Percentiles rank a stretch among this genome's conserved stretches.
These are phyloP conservation scores for Schrenkiella parvula DNA, from an alignment of 345 rosid species.

Conservation along the genomic window DNA sequence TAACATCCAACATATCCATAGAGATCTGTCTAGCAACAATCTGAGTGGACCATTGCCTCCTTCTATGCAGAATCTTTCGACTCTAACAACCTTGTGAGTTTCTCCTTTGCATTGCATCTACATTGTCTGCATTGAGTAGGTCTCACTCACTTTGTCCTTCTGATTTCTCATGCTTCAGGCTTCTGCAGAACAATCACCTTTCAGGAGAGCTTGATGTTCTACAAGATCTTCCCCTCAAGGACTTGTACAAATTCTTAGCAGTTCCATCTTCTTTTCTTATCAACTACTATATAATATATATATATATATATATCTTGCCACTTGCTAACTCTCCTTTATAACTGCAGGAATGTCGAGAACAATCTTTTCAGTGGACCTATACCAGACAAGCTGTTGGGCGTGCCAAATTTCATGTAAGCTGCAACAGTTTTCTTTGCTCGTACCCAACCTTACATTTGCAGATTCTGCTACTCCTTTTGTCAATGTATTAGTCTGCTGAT, in stretches of 20 bases:
- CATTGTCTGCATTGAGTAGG: background rate
- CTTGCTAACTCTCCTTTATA: background rate
- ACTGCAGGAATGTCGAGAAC: background rate
- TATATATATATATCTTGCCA: too few relatives aligned
- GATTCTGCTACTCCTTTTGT: background rate
- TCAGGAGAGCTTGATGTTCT: background rate
- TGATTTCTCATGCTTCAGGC: background rate
- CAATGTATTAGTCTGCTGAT: background rate
- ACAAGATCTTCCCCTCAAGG: background rate
- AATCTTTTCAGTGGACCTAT: background rate
- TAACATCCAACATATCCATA: background rate
- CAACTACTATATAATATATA: background rate
- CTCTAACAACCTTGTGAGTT: background rate
- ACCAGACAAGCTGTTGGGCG: background rate
- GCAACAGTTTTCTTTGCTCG: too few relatives aligned
- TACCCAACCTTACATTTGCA: background rate
- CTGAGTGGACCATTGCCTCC: background rate
- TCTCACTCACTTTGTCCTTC: background rate
- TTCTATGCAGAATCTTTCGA: background rate
- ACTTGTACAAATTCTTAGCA: background rate
- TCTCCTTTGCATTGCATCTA: background rate
- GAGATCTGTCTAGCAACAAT: background rate
- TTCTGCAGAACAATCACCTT: background rate
- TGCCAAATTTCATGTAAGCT: background rate
- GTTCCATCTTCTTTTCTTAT: background rate